Conservation (phyloP, 768 basidiomycete genomes). For the Pholiota molesta region DNA sequence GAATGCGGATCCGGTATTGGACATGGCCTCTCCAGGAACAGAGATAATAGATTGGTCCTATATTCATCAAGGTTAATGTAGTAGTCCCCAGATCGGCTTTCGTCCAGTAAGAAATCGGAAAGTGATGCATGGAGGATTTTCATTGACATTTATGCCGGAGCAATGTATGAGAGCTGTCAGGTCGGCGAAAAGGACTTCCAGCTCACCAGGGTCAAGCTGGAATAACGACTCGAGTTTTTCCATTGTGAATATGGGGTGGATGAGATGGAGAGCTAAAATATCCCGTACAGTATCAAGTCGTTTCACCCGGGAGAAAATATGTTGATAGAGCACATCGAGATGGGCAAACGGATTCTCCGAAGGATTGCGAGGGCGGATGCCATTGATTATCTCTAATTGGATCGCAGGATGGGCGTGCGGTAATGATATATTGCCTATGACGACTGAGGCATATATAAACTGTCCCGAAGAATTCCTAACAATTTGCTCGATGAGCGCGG, state of each 20-base stretch:
- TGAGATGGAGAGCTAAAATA: neutral
- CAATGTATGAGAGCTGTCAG: neutral
- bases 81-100: neutral
- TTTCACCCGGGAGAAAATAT: conserved; percentile 6
- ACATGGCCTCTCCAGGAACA: neutral
- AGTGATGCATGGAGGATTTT: conserved; percentile 2
- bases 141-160: no score
- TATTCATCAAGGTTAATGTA: neutral
- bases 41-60: neutral
- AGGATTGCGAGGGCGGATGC: conserved; percentile 5
- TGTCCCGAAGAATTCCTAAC: conserved; percentile 15
- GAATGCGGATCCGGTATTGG: no score
- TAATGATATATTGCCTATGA: conserved; percentile 6
- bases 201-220: neutral
- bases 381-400: neutral
- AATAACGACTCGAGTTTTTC: neutral
- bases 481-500: neutral
- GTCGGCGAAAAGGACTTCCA: neutral
- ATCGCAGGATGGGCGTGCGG: neutral
- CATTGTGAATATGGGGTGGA: neutral
- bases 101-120: neutral
- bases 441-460: conserved; percentile 18
- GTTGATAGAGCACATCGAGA: conserved; percentile 1
- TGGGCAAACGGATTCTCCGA: no score
- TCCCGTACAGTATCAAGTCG: neutral